Percentiles rank a stretch among this genome's conserved stretches.
phyloP scores from a whole-genome alignment of 352 stramenopile species.

The Pythium brachiatum region DNA sequence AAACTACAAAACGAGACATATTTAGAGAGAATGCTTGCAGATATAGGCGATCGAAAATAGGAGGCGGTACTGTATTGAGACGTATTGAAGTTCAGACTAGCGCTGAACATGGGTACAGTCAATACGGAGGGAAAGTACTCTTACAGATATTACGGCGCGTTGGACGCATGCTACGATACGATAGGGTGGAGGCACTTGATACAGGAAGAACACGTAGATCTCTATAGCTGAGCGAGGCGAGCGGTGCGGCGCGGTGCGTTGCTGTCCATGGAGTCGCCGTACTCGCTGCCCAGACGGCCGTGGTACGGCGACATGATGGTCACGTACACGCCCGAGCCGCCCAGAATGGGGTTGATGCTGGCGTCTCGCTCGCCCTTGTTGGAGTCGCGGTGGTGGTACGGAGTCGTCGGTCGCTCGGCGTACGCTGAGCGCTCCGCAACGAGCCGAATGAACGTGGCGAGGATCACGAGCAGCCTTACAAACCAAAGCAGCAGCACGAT shows the following conservation, averaged over 20 bases:
- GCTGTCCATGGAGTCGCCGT: constrained; percentile 14
- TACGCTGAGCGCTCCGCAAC: constrained; percentile 10
- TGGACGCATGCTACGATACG: neutral
- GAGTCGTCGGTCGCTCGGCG: neutral
- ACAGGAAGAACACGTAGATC: neutral
- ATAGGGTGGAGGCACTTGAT: too few relatives aligned
- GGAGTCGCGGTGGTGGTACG: constrained; percentile 11
- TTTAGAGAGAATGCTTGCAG: neutral
- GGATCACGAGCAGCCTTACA: constrained; percentile 26
- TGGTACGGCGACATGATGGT: constrained; percentile 21
- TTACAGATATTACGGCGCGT: neutral
- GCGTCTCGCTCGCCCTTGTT: constrained; percentile 13
- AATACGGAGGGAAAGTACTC: neutral
- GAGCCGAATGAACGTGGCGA: constrained; percentile 28
- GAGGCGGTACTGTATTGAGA: constrained; percentile 5
- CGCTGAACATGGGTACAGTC: neutral
- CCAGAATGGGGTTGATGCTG: constrained; percentile 18
- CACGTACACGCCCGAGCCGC: constrained; percentile 24
- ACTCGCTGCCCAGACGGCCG: constrained; percentile 20
- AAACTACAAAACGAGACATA: neutral
- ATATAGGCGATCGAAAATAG: neutral
- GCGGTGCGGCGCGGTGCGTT: constrained; percentile 8
- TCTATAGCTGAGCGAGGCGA: constrained; percentile 20
- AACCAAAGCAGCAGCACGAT: constrained; percentile 36
- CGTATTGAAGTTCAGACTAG: constrained; percentile 8